Percentiles rank a stretch among this genome's conserved stretches.
These are phyloP conservation scores for Coemansia sp. DNA, from an alignment of 192 early-diverging fungal species.

Conservation along the genomic window DNA sequence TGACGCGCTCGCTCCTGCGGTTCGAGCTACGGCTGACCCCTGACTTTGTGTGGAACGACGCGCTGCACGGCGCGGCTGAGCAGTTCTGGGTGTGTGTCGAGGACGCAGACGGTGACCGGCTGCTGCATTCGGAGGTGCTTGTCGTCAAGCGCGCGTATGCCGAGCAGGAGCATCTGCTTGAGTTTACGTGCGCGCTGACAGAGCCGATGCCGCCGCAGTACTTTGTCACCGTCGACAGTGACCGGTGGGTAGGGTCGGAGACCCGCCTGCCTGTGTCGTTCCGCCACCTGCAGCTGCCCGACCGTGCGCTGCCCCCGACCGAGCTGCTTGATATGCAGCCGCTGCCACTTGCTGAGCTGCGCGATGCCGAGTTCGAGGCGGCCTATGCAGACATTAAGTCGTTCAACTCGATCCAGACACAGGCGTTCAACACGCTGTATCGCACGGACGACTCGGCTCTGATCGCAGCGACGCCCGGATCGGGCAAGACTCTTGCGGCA, in stretches of 20 bases:
- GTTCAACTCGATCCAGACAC: constrained; percentile 97
- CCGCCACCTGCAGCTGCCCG: constrained; percentile 86
- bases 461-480: constrained; percentile 87
- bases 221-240: constrained; percentile 89
- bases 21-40: constrained; percentile 91
- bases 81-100: constrained; percentile 93
- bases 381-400: constrained; percentile 51
- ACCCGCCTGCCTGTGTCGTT: constrained; percentile 91
- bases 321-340: constrained; percentile 94
- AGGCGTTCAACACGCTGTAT: constrained; percentile 89
- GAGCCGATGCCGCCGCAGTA: constrained; percentile 97
- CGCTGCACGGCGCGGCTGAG: constrained; percentile 79
- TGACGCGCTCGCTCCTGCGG: constrained; percentile 85
- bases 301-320: constrained; percentile 91
- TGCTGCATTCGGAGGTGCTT: constrained; percentile 89
- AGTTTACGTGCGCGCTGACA: constrained; percentile 86
- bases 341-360: constrained; percentile 68
- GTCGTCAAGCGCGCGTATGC: constrained; percentile 83
- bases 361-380: constrained; percentile 69
- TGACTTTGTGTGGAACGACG: constrained; percentile 92
- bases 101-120: constrained; percentile 87
- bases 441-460: constrained; percentile 84
- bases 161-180: constrained; percentile 76
- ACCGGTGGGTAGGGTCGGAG: constrained; percentile 93
- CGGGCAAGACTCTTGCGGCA: constrained; percentile 93